phyloP scores from a whole-genome alignment of 2,329 filamentous ascomycete genomes.

The Colletotrichum aenigma region DNA sequence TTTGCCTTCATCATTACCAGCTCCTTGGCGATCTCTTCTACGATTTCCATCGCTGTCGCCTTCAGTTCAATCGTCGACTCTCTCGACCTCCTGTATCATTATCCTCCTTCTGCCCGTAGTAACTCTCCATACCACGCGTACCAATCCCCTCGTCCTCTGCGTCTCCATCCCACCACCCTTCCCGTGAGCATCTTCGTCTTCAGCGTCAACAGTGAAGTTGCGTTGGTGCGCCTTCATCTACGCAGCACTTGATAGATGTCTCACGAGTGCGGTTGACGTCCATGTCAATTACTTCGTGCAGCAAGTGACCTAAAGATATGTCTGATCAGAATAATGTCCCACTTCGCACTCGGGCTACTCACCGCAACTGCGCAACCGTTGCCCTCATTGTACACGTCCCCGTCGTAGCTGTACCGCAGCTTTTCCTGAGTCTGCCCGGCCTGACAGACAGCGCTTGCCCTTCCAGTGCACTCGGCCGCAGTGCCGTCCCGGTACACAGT shows the following conservation, averaged over 20 bases:
- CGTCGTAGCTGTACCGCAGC: neutral
- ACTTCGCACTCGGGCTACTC: neutral
- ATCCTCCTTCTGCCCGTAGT: neutral
- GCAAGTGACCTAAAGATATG: neutral
- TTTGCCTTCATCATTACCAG: neutral
- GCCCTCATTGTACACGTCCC: neutral
- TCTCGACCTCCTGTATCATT: neutral
- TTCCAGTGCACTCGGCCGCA: neutral
- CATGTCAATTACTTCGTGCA: neutral
- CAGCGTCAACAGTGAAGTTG: neutral
- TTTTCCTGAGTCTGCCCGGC: neutral
- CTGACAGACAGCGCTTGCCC: neutral
- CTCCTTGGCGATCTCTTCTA: neutral
- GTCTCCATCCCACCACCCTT: neutral
- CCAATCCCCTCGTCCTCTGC: neutral
- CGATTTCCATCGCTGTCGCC: neutral
- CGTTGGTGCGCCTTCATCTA: neutral
- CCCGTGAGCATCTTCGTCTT: neutral
- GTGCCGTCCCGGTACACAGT: neutral
- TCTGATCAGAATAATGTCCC: neutral
- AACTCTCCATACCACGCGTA: neutral
- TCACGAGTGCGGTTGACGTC: neutral
- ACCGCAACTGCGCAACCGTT: neutral
- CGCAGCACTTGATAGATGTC: neutral
- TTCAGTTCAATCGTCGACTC: rapidly evolving